Conservation (phyloP, 441 rosid species). For the Pelargonium cotyledonis region DNA sequence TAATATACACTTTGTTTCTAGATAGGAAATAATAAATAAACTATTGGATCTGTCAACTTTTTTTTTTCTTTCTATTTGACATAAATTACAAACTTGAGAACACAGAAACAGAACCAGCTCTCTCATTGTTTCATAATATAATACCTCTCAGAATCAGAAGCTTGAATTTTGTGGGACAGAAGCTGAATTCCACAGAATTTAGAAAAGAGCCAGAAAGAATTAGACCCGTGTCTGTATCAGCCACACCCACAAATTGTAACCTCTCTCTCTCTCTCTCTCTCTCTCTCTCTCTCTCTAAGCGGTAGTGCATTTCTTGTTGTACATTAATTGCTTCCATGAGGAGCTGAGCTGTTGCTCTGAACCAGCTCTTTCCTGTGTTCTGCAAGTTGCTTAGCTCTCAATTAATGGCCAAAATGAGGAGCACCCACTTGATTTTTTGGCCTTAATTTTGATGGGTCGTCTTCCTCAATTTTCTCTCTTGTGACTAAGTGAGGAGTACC, state of each 20-base stretch:
- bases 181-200: not conserved
- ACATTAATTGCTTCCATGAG: not conserved
- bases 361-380: not conserved
- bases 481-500: no score
- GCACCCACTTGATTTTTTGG: conserved; percentile 4
- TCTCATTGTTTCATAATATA: not conserved
- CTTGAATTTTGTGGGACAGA: not conserved
- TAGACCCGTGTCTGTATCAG: not conserved
- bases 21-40: not conserved
- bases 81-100: not conserved
- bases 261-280: conserved; percentile 1
- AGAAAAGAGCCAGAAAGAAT: not conserved
- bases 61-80: not conserved
- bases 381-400: conserved; percentile 1
- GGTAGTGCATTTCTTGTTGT: not conserved
- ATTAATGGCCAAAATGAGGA: not conserved
- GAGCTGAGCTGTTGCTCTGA: conserved; percentile 3
- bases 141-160: conserved; percentile 1
- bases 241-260: not conserved
- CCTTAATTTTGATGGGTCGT: not conserved
- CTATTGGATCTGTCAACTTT: conserved; percentile 2
- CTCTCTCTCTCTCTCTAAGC: not conserved
- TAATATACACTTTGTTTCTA: not conserved
- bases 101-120: not conserved
- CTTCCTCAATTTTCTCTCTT: not conserved